phyloP scores from a whole-genome alignment of 257 asterid genomes.

The Anisodus acutangulus region DNA sequence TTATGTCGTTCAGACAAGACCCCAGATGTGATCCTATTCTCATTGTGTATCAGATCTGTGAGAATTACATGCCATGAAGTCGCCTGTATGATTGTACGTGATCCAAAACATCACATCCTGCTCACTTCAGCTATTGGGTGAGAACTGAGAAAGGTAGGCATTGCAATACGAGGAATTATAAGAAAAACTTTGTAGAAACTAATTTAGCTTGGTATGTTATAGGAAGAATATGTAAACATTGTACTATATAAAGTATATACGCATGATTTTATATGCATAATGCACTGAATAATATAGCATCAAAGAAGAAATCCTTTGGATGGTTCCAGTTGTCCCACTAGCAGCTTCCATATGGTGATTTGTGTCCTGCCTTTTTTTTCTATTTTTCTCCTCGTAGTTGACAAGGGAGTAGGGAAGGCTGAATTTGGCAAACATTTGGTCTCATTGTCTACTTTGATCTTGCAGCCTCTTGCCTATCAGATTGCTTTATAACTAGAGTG shows the following conservation, averaged over 20 bases:
- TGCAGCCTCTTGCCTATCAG: neutral
- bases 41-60: neutral
- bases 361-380: neutral
- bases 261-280: neutral
- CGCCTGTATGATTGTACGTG: neutral
- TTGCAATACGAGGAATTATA: constrained; percentile 2
- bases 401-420: neutral
- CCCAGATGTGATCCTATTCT: constrained; percentile 67
- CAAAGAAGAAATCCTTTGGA: constrained; percentile 18
- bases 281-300: constrained; percentile 5
- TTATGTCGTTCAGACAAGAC: constrained; percentile 96
- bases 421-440: neutral
- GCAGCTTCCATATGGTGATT: neutral
- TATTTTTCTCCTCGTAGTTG: neutral
- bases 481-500: neutral
- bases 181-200: neutral
- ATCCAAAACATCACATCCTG: constrained; percentile 13
- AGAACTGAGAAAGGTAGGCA: constrained; percentile 6
- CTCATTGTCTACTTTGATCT: neutral
- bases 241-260: neutral
- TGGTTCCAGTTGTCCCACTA: neutral
- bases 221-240: neutral
- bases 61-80: neutral
- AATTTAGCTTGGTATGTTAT: neutral
- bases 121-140: neutral